Percentiles rank a stretch among this genome's conserved stretches.
phyloP scores from a whole-genome alignment of 1,284 basidiomycete genomes.

The Baeospora myosura region DNA sequence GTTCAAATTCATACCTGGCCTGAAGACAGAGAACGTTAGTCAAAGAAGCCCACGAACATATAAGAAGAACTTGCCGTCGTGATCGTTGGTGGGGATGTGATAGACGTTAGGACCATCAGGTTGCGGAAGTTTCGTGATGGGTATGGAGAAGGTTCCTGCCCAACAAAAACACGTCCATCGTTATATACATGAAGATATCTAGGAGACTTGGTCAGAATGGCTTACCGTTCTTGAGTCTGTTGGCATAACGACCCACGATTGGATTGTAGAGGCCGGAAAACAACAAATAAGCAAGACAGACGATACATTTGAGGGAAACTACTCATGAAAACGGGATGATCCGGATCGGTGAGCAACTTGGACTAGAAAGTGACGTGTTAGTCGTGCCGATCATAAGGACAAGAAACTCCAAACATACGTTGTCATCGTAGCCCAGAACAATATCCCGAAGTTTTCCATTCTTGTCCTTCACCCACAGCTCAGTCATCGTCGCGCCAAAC shows the following conservation, averaged over 20 bases:
- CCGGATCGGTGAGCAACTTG: conserved; percentile 35
- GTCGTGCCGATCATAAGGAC: neutral
- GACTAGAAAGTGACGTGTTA: conserved; percentile 21
- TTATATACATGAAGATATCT: no score
- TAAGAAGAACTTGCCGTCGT: conserved; percentile 26
- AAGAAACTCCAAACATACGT: conserved; percentile 23
- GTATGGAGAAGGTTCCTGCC: conserved; percentile 51
- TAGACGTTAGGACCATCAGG: conserved; percentile 39
- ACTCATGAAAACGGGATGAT: conserved; percentile 43
- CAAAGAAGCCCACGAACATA: neutral
- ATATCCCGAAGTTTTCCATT: conserved; percentile 38
- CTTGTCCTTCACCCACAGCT: conserved; percentile 46
- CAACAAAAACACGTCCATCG: no score
- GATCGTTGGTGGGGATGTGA: conserved; percentile 45
- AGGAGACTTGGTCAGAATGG: no score
- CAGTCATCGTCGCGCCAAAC: conserved; percentile 43
- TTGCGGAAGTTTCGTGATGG: conserved; percentile 40
- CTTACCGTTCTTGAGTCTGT: conserved; percentile 45
- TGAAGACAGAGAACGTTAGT: conserved; percentile 8
- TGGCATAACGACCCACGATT: conserved; percentile 30
- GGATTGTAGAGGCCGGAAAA: conserved; percentile 8
- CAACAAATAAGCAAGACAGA: neutral
- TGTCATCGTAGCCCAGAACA: conserved; percentile 47
- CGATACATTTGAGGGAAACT: conserved; percentile 26
- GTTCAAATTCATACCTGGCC: conserved; percentile 20